These are phyloP conservation scores for Coemansia sp. DNA, from an alignment of 192 early-diverging fungal species.

Conservation along the genomic window DNA sequence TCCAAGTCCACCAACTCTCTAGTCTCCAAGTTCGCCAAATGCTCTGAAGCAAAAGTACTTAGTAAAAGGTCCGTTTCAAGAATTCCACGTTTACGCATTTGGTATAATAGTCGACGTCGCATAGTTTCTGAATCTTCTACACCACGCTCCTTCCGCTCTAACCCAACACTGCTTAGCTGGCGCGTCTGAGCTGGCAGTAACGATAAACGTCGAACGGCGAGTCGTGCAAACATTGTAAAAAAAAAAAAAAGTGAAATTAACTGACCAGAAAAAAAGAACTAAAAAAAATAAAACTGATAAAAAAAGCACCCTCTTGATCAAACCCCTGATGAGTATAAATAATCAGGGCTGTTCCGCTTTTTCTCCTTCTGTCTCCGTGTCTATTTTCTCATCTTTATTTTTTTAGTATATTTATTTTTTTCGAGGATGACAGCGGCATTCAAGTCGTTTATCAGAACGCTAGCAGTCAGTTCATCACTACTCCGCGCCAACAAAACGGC, in stretches of 20 bases:
- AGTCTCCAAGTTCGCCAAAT: conserved; percentile 58
- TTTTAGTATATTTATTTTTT: background rate
- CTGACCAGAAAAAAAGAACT: background rate
- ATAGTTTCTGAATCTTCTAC: conserved; percentile 73
- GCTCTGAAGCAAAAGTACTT: conserved; percentile 81
- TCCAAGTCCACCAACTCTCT: conserved; percentile 78
- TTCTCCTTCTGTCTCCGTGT: background rate
- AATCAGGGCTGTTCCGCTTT: background rate
- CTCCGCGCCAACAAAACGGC: background rate
- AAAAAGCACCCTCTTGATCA: background rate
- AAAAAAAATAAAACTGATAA: background rate
- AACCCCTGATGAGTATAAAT: too few relatives aligned
- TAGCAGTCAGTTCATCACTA: background rate
- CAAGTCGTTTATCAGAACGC: background rate
- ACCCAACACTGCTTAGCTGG: conserved; percentile 2
- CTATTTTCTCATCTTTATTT: background rate
- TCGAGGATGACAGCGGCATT: background rate
- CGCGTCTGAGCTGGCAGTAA: background rate
- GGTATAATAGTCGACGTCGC: conserved; percentile 81
- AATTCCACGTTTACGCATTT: conserved; percentile 92
- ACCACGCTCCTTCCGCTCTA: conserved; percentile 56
- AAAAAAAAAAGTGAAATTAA: background rate
- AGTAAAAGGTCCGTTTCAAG: conserved; percentile 91
- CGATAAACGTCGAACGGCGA: background rate
- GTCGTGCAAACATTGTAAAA: background rate